Percentiles rank a stretch among this genome's conserved stretches.
Conservation (phyloP, 2,329 filamentous ascomycete genomes). For the Colletotrichum siamense region DNA sequence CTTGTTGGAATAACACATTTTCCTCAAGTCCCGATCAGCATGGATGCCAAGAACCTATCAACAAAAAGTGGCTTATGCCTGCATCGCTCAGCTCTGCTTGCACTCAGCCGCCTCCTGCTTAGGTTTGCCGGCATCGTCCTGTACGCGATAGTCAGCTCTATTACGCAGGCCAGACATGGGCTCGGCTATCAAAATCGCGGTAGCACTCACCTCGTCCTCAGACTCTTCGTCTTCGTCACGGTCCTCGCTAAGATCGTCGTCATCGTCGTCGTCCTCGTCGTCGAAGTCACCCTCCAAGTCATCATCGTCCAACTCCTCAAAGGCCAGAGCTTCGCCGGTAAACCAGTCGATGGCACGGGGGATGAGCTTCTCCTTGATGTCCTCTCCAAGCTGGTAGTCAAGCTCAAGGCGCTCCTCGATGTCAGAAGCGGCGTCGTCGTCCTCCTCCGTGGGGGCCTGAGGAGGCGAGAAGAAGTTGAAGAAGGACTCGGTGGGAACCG, state of each 20-base stretch:
- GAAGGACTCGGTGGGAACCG: constrained; percentile 97
- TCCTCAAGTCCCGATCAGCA: not conserved
- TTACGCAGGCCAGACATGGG: not conserved
- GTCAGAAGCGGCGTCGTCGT: constrained; percentile 80
- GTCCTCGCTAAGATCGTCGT: constrained; percentile 84
- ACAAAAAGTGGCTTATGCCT: constrained; percentile 38
- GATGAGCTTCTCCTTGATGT: constrained; percentile 99
- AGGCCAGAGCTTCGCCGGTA: constrained; percentile 95
- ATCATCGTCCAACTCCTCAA: constrained; percentile 87
- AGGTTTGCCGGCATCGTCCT: constrained; percentile 89
- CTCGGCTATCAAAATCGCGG: not conserved
- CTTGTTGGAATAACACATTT: not conserved
- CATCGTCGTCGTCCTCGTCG: constrained; percentile 91
- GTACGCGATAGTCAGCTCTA: constrained; percentile 21
- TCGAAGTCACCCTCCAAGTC: constrained; percentile 84
- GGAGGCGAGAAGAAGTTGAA: constrained; percentile 99
- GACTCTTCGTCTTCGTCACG: constrained; percentile 84
- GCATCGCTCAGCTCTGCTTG: constrained; percentile 81
- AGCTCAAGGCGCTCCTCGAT: constrained; percentile 98
- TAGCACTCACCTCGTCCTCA: constrained; percentile 72
- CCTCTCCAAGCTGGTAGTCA: constrained; percentile 97
- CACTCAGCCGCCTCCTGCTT: constrained; percentile 95
- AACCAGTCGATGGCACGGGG: constrained; percentile 99
- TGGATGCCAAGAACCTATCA: constrained; percentile 9
- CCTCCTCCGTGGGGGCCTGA: constrained; percentile 77